Evolutionary conservation across 139 green algal genomes (phyloP).

Genomic region (Trebouxia sp.): DNA sequence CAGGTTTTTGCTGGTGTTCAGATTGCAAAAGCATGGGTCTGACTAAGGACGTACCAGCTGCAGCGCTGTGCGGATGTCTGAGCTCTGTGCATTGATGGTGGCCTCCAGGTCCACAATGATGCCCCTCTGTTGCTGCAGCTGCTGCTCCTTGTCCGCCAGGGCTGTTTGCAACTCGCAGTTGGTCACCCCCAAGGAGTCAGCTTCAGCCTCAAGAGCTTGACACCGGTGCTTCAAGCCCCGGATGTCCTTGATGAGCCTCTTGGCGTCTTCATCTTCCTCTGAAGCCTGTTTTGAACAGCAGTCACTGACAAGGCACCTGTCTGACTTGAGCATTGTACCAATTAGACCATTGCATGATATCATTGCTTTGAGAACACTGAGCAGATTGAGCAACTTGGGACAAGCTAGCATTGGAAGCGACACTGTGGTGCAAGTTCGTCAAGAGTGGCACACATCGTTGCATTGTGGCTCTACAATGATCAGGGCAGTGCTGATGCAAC

Average conservation of each 20-base stretch:
- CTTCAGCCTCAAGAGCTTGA: not conserved
- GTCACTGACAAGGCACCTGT: too few species aligned
- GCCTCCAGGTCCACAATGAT: constrained; percentile 12
- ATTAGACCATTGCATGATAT: too few species aligned
- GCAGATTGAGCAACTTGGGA: too few species aligned
- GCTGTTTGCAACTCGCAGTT: constrained; percentile 4
- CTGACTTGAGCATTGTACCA: too few species aligned
- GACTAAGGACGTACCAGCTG: constrained; percentile 18
- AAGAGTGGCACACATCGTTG: too few species aligned
- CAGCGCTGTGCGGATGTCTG: constrained; percentile 27
- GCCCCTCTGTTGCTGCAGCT: not conserved
- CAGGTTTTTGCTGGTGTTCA: too few species aligned
- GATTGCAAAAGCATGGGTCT: not conserved
- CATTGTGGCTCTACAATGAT: too few species aligned
- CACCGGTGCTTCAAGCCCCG: not conserved
- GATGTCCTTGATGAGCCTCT: constrained; percentile 9
- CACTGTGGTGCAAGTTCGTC: too few species aligned
- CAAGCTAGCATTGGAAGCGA: too few species aligned
- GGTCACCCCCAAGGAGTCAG: not conserved
- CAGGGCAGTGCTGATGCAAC: too few species aligned
- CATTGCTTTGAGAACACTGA: too few species aligned
- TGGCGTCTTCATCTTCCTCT: constrained; percentile 5
- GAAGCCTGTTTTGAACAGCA: not conserved
- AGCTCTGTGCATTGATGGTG: constrained; percentile 24
- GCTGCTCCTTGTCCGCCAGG: not conserved